Percentiles rank a stretch among this genome's conserved stretches.
Conservation (phyloP, 208 protist species). For the Trypanosoma rangeli region DNA sequence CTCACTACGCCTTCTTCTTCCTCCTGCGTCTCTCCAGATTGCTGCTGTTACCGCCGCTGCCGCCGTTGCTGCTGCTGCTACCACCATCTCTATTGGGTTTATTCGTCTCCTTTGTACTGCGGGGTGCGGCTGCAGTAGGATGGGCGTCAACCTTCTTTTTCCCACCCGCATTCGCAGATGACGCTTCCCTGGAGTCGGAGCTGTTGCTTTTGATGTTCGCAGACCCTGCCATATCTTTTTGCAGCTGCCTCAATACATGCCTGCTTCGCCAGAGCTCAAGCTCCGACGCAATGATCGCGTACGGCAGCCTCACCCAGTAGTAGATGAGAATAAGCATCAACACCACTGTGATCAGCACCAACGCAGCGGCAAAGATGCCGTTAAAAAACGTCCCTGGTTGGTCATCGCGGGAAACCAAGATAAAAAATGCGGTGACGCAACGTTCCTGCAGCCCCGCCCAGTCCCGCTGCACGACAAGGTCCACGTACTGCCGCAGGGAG, state of each 20-base stretch:
- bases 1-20: slow-evolving; percentile 9
- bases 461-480: slow-evolving; percentile 27
- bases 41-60: slow-evolving; percentile 3
- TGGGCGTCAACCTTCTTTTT: background rate
- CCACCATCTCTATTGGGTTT: background rate
- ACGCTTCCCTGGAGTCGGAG: background rate
- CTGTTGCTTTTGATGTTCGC: slow-evolving; percentile 13
- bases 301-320: slow-evolving; percentile 5
- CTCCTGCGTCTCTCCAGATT: slow-evolving; percentile 2
- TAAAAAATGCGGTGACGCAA: slow-evolving; percentile 28
- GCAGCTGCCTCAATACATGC: background rate
- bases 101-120: background rate
- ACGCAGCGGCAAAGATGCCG: slow-evolving; percentile 33
- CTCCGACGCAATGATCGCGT: slow-evolving; percentile 16
- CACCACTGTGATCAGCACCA: slow-evolving; percentile 17
- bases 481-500: slow-evolving; percentile 23
- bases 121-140: background rate
- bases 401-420: slow-evolving; percentile 28
- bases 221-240: slow-evolving; percentile 6
- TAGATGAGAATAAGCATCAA: slow-evolving; percentile 28
- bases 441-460: slow-evolving; percentile 32
- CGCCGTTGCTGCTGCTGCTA: slow-evolving; percentile 4
- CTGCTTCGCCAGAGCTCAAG: background rate
- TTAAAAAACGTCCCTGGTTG: slow-evolving; percentile 48
- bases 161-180: background rate